Conservation (phyloP, 208 protist species). For the Leishmania mexicana region DNA sequence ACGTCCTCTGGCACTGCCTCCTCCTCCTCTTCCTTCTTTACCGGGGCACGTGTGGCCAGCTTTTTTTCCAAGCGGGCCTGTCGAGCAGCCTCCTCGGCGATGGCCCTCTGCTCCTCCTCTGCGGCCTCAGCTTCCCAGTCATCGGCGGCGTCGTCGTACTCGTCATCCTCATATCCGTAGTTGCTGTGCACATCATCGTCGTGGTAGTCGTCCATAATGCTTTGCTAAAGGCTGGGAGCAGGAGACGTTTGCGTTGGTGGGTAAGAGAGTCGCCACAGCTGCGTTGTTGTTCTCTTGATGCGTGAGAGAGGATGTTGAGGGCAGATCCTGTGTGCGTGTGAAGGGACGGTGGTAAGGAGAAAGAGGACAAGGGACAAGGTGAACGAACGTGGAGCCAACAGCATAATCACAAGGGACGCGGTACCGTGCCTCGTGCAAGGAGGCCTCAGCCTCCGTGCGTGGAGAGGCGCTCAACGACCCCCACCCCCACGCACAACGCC, state of each 20-base stretch:
- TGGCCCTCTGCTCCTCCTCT: slow-evolving; percentile 60
- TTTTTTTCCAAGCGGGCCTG: slow-evolving; percentile 64
- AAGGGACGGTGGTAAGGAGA: neutral
- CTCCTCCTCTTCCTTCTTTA: slow-evolving; percentile 38
- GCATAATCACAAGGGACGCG: neutral
- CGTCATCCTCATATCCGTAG: slow-evolving; percentile 42
- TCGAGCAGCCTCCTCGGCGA: slow-evolving; percentile 50
- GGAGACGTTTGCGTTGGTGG: neutral
- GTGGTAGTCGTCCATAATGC: slow-evolving; percentile 27
- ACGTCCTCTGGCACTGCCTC: slow-evolving; percentile 61
- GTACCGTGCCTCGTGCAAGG: neutral
- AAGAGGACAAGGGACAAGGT: neutral
- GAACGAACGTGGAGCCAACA: neutral
- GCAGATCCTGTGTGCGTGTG: neutral
- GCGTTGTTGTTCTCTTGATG: neutral
- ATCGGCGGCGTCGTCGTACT: slow-evolving; percentile 83
- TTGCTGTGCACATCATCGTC: slow-evolving; percentile 47
- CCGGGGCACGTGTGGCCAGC: slow-evolving; percentile 57
- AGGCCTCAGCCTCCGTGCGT: neutral
- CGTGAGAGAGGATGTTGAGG: neutral
- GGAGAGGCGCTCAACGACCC: neutral
- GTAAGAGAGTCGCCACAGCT: neutral
- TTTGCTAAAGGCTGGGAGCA: slow-evolving; percentile 3
- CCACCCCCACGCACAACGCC: too few relatives aligned
- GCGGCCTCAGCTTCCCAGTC: slow-evolving; percentile 85